These are phyloP conservation scores for Bretschneidera sinensis DNA, from an alignment of 345 rosid genomes.

Conservation along the genomic window DNA sequence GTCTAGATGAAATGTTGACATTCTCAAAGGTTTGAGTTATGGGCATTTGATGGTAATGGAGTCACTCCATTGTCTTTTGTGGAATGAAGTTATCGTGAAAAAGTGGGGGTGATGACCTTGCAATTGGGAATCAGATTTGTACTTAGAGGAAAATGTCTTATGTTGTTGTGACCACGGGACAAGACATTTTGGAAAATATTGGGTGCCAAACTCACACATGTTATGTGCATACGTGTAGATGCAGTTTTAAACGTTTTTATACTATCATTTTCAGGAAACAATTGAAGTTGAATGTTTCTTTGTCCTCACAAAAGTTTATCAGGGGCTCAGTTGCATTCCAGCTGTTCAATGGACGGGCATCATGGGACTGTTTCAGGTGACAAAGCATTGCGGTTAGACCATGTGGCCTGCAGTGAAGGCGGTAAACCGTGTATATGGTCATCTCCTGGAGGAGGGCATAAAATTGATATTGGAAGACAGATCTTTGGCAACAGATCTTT, in stretches of 20 bases:
- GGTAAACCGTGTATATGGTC: conserved; percentile 58
- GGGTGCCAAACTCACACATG: background rate
- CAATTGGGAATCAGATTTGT: background rate
- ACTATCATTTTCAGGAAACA: background rate
- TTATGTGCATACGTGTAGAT: background rate
- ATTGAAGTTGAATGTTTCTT: background rate
- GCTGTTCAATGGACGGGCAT: conserved; percentile 49
- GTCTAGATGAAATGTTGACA: background rate
- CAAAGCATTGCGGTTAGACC: conserved; percentile 26
- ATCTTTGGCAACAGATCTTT: conserved; percentile 93
- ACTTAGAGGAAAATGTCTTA: background rate
- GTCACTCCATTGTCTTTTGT: background rate
- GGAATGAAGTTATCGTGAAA: background rate
- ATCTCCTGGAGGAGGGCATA: conserved; percentile 54
- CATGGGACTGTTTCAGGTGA: conserved; percentile 31
- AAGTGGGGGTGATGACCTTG: background rate
- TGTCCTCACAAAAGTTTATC: conserved; percentile 19
- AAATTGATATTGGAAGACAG: conserved; percentile 59
- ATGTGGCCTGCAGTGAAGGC: conserved; percentile 22
- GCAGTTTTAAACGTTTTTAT: background rate
- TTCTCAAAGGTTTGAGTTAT: background rate
- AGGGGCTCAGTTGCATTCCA: conserved; percentile 46
- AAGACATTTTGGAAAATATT: background rate
- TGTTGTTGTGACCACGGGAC: background rate
- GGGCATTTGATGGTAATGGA: background rate